A percentile compares a stretch with the other conserved stretches of the same genome.
Evolutionary conservation across 495 filamentous ascomycete genomes (phyloP).

Genomic region (Talaromyces proteolyticus): DNA sequence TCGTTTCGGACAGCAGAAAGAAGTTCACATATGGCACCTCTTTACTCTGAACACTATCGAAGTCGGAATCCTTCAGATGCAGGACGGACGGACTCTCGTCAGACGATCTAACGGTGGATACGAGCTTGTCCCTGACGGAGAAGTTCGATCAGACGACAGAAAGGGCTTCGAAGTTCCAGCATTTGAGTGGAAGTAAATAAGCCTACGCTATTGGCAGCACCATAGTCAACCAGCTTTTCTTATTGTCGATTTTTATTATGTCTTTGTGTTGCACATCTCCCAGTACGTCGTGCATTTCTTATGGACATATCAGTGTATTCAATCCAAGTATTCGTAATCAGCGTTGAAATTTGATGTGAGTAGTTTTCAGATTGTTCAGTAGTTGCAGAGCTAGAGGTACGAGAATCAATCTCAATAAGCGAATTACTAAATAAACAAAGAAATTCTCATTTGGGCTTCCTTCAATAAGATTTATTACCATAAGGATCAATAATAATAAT

Average conservation of each 20-base stretch:
- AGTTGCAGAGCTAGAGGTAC: too few species aligned
- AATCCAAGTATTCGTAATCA: too few species aligned
- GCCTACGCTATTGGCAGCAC: background rate
- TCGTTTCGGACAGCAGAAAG: slow-evolving; percentile 61
- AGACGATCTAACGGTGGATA: slow-evolving; percentile 13
- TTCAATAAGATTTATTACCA: too few species aligned
- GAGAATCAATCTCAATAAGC: too few species aligned
- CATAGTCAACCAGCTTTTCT: background rate
- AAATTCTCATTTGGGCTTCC: too few species aligned
- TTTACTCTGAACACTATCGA: slow-evolving; percentile 61
- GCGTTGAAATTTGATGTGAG: too few species aligned
- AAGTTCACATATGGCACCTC: slow-evolving; percentile 67
- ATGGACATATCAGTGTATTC: too few species aligned
- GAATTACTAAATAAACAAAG: too few species aligned
- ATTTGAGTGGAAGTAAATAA: slow-evolving; percentile 5
- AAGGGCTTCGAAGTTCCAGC: slow-evolving; percentile 15
- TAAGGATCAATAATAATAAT: too few species aligned
- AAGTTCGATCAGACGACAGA: slow-evolving; percentile 10
- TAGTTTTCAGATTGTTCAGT: too few species aligned
- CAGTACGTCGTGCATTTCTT: too few species aligned
- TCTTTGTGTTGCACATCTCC: background rate
- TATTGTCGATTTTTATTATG: background rate
- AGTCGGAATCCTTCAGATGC: slow-evolving; percentile 55
- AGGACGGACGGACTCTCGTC: slow-evolving; percentile 21
- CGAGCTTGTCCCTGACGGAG: slow-evolving; percentile 10